Percentiles rank a stretch among this genome's conserved stretches.
These are phyloP conservation scores for Marvania coccoides DNA, from an alignment of 139 green algal genomes.

Conservation along the genomic window DNA sequence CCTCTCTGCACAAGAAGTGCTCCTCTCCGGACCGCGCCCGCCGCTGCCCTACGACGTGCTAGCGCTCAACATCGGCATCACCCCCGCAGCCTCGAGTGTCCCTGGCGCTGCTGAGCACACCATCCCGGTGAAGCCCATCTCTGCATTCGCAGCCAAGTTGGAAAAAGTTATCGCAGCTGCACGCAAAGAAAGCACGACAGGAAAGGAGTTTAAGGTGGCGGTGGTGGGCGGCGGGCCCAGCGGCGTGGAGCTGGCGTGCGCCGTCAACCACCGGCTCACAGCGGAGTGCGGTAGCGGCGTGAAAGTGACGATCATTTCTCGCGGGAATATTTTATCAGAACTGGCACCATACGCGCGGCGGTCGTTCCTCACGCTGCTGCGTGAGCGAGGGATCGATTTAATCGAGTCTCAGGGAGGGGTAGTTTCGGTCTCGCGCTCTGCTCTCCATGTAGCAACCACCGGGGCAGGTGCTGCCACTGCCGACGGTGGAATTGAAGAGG, in stretches of 20 bases:
- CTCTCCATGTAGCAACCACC: too few species aligned
- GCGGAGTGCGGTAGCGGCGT: not conserved
- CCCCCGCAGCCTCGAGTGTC: conserved; percentile 43
- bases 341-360: conserved; percentile 24
- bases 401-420: conserved; percentile 3
- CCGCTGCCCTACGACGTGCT: conserved; percentile 81
- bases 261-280: conserved; percentile 46
- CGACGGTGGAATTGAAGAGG: conserved; percentile 14
- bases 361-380: conserved; percentile 28
- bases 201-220: conserved; percentile 29
- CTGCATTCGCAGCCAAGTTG: conserved; percentile 33
- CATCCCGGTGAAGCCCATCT: conserved; percentile 89
- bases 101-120: conserved; percentile 57
- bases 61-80: conserved; percentile 89
- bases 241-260: conserved; percentile 82
- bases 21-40: conserved; percentile 47
- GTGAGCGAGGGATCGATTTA: conserved; percentile 17
- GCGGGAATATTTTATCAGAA: conserved; percentile 33
- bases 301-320: conserved; percentile 27
- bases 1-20: conserved; percentile 35
- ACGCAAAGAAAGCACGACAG: not conserved
- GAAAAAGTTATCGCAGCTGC: not conserved
- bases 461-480: conserved; percentile 29
- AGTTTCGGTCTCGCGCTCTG: too few species aligned
- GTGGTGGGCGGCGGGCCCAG: conserved; percentile 87